These are phyloP conservation scores for Amanita muscaria DNA, from an alignment of 768 basidiomycete genomes.

Conservation along the genomic window DNA sequence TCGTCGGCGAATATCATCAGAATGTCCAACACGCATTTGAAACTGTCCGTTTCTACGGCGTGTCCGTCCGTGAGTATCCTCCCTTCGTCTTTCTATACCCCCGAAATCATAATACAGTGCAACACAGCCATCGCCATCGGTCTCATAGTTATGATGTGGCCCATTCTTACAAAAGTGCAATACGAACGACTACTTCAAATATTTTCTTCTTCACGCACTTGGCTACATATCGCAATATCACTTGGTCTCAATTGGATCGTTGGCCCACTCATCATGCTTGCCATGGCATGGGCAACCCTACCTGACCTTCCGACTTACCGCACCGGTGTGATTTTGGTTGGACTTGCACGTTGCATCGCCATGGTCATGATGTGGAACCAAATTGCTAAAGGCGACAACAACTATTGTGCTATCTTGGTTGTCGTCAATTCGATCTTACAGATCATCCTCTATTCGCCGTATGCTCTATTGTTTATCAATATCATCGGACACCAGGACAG, in stretches of 20 bases:
- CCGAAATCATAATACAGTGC: too few species aligned
- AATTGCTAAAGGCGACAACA: conserved; percentile 55
- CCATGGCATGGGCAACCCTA: conserved; percentile 74
- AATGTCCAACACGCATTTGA: conserved; percentile 54
- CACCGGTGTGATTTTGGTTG: conserved; percentile 77
- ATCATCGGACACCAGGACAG: conserved; percentile 43
- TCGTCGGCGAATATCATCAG: conserved; percentile 63
- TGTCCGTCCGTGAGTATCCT: conserved; percentile 77
- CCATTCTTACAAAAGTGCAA: conserved; percentile 65
- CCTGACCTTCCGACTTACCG: conserved; percentile 72
- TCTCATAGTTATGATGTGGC: conserved; percentile 86
- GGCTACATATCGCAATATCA: conserved; percentile 62
- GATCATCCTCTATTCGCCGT: conserved; percentile 69
- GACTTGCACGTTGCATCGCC: conserved; percentile 62
- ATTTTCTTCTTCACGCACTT: conserved; percentile 44
- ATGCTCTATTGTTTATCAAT: conserved; percentile 65
- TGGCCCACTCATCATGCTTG: conserved; percentile 81
- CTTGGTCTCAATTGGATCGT: conserved; percentile 72
- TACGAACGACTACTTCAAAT: conserved; percentile 61
- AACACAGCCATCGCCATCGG: conserved; percentile 79
- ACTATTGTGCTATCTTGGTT: conserved; percentile 76
- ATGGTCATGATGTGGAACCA: conserved; percentile 83
- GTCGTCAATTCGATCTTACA: conserved; percentile 75
- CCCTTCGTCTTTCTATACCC: too few species aligned
- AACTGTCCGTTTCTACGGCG: conserved; percentile 51